Evolutionary conservation across 2,329 filamentous ascomycete genomes (phyloP).

Genomic region (Ceratocystis huliohia): DNA sequence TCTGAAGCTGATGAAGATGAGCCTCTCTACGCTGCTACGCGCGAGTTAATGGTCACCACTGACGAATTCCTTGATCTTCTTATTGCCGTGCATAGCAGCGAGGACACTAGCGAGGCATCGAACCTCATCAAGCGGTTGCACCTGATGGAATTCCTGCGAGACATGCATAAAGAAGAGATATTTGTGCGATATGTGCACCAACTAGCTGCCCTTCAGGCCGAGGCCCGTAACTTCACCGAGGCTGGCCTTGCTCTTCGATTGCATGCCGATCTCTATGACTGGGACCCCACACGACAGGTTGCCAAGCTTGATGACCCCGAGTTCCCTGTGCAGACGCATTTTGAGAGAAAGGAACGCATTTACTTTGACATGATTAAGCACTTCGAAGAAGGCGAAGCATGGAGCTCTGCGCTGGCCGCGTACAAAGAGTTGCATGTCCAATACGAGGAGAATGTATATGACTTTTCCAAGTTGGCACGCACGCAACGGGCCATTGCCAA

Average conservation of each 20-base stretch:
- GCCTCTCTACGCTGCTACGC: constrained; percentile 60
- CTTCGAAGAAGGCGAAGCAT: constrained; percentile 88
- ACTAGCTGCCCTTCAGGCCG: constrained; percentile 63
- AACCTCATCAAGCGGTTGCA: constrained; percentile 78
- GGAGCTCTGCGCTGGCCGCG: constrained; percentile 74
- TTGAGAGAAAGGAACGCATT: constrained; percentile 82
- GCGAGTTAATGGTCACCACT: constrained; percentile 67
- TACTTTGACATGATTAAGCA: constrained; percentile 93
- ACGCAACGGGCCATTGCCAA: constrained; percentile 82
- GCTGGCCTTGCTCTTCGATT: constrained; percentile 79
- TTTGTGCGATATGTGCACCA: constrained; percentile 95
- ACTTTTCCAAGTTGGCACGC: constrained; percentile 82
- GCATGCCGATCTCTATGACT: constrained; percentile 85
- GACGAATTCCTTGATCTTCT: constrained; percentile 86
- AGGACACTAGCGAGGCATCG: constrained; percentile 58
- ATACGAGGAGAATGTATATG: constrained; percentile 79
- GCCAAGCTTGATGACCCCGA: constrained; percentile 56
- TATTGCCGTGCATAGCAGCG: constrained; percentile 73
- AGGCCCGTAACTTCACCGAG: constrained; percentile 68
- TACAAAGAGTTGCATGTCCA: constrained; percentile 87
- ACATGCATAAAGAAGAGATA: constrained; percentile 95
- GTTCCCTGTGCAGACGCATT: constrained; percentile 74
- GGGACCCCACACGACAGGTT: constrained; percentile 61
- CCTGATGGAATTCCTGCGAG: constrained; percentile 89
- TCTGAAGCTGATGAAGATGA: constrained; percentile 48